Percentiles rank a stretch among this genome's conserved stretches.
Conservation (phyloP, 768 basidiomycete species). For the Mycena polygramma region DNA sequence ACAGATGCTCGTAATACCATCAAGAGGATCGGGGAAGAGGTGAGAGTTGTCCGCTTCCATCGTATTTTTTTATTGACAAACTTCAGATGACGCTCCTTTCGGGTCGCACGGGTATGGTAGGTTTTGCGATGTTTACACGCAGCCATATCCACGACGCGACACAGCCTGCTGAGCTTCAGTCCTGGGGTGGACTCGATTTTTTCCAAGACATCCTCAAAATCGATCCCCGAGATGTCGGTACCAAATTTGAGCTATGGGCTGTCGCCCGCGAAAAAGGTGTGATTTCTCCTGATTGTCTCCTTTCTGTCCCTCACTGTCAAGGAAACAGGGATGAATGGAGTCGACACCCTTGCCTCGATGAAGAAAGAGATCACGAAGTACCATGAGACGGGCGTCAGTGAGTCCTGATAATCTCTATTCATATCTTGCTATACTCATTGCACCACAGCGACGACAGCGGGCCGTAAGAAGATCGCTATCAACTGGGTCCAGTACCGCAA, state of each 20-base stretch:
- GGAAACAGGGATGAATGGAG: neutral
- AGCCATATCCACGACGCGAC: constrained; percentile 3
- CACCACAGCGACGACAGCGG: neutral
- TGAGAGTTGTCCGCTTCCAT: neutral
- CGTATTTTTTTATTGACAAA: neutral
- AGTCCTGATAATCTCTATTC: neutral
- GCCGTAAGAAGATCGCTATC: constrained; percentile 12
- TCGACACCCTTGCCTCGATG: neutral
- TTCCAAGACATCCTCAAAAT: neutral
- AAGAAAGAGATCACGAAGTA: constrained; percentile 12
- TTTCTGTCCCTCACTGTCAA: neutral
- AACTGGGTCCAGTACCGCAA: constrained; percentile 2
- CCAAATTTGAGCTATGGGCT: neutral
- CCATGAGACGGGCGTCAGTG: neutral
- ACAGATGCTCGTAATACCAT: constrained; percentile 1
- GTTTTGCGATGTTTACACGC: constrained; percentile 16
- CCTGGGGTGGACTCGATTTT: constrained; percentile 1
- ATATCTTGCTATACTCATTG: neutral
- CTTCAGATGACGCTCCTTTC: neutral
- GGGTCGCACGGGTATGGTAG: neutral
- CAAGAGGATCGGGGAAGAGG: neutral
- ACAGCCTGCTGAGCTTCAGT: neutral
- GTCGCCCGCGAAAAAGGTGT: neutral
- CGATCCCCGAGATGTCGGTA: neutral
- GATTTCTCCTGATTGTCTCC: neutral